phyloP scores from a whole-genome alignment of 176 grass and related monocot genomes.

The Calamus simplicifolius region DNA sequence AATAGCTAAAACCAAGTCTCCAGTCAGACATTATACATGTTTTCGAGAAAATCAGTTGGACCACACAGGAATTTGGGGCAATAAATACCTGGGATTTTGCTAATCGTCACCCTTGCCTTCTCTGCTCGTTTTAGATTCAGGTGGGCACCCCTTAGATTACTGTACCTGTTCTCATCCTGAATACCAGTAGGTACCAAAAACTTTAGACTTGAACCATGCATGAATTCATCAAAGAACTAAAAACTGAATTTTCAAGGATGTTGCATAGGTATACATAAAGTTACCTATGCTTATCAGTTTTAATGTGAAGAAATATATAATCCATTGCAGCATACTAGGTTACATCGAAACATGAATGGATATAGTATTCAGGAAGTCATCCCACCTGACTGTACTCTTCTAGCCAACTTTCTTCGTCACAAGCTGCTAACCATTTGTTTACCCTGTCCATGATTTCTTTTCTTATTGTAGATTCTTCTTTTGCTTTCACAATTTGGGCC shows the following conservation, averaged over 20 bases:
- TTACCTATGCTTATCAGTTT: too few relatives aligned
- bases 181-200: background rate
- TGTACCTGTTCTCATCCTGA: slow-evolving; percentile 86
- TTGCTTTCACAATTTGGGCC: slow-evolving; percentile 63
- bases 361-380: too few relatives aligned
- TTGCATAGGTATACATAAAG: too few relatives aligned
- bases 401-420: slow-evolving; percentile 95
- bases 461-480: slow-evolving; percentile 64
- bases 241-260: too few relatives aligned
- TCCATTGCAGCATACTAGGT: too few relatives aligned
- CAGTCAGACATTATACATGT: too few relatives aligned
- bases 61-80: background rate
- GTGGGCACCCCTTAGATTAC: slow-evolving; percentile 70
- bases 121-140: slow-evolving; percentile 92
- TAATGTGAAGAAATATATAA: too few relatives aligned
- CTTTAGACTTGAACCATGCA: too few relatives aligned
- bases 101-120: slow-evolving; percentile 67
- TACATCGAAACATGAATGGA: too few relatives aligned
- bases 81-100: slow-evolving; percentile 82
- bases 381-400: slow-evolving; percentile 86
- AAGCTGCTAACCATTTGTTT: slow-evolving; percentile 71
- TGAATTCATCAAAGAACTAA: too few relatives aligned
- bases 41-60: too few relatives aligned
- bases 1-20: slow-evolving; percentile 36
- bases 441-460: slow-evolving; percentile 87